A percentile compares a stretch with the other conserved stretches of the same genome.
These are phyloP conservation scores for Colletotrichum sp. DNA, from an alignment of 2,329 filamentous ascomycete species.

Conservation along the genomic window DNA sequence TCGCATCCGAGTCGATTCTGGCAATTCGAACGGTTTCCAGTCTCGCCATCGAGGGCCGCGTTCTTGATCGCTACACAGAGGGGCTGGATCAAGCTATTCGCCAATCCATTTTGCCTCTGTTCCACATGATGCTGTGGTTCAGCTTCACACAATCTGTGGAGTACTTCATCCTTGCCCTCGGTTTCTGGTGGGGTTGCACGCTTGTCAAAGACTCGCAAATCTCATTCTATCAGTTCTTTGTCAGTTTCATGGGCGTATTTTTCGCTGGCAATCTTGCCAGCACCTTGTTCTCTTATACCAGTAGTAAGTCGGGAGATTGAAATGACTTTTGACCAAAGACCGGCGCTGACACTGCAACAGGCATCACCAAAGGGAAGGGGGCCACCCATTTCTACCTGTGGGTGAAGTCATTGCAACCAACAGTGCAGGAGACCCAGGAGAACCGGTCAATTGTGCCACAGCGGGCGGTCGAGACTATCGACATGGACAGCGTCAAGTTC, in stretches of 20 bases:
- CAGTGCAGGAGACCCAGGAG: neutral
- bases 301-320: neutral
- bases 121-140: slow-evolving; percentile 29
- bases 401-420: neutral
- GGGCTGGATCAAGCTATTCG: slow-evolving; percentile 30
- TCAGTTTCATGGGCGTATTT: slow-evolving; percentile 36
- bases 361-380: neutral
- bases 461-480: neutral
- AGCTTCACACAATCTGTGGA: slow-evolving; percentile 32
- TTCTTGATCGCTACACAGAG: slow-evolving; percentile 28
- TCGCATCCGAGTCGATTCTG: slow-evolving; percentile 50
- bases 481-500: neutral
- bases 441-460: neutral
- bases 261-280: slow-evolving; percentile 19
- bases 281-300: neutral
- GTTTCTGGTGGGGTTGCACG: slow-evolving; percentile 34
- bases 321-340: neutral
- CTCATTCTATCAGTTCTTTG: slow-evolving; percentile 22
- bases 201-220: neutral
- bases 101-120: slow-evolving; percentile 7
- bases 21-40: slow-evolving; percentile 50
- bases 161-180: slow-evolving; percentile 36
- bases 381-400: neutral
- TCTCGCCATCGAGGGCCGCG: slow-evolving; percentile 37
- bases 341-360: neutral